Percentiles rank a stretch among this genome's conserved stretches.
phyloP scores from a whole-genome alignment of 164 flowering plant species.

The Piper betle region DNA sequence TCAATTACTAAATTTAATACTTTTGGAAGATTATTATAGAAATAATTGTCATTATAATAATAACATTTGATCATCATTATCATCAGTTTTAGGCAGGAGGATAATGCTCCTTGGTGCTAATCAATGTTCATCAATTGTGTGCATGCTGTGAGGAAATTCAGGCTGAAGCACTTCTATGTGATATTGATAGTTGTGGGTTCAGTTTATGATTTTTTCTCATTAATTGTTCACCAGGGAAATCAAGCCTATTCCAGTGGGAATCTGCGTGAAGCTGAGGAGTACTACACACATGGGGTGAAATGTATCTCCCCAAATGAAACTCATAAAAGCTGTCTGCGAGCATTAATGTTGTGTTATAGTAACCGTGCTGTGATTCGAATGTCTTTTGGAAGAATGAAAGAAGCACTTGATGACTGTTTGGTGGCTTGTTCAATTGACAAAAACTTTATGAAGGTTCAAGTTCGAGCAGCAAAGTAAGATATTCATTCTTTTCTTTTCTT shows the following conservation, averaged over 20 bases:
- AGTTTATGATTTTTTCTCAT: neutral
- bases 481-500: neutral
- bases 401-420: conserved; percentile 65
- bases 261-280: conserved; percentile 72
- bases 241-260: conserved; percentile 71
- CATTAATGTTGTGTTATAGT: conserved; percentile 81
- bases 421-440: conserved; percentile 60
- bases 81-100: too few species aligned
- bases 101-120: too few species aligned
- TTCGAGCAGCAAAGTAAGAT: conserved; percentile 87
- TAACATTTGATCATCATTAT: too few species aligned
- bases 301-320: conserved; percentile 42
- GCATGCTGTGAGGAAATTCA: too few species aligned
- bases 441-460: conserved; percentile 50
- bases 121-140: too few species aligned
- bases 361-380: conserved; percentile 92
- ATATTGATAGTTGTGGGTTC: too few species aligned
- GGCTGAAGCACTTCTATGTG: too few species aligned
- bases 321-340: conserved; percentile 44
- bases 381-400: conserved; percentile 67
- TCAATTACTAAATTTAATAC: too few species aligned
- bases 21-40: too few species aligned
- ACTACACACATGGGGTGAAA: conserved; percentile 64
- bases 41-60: too few species aligned
- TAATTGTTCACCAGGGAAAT: conserved; percentile 47